Base-by-base conservation (phyloP, 495 filamentous ascomycete genomes). In the Neurospora sp. region DNA sequence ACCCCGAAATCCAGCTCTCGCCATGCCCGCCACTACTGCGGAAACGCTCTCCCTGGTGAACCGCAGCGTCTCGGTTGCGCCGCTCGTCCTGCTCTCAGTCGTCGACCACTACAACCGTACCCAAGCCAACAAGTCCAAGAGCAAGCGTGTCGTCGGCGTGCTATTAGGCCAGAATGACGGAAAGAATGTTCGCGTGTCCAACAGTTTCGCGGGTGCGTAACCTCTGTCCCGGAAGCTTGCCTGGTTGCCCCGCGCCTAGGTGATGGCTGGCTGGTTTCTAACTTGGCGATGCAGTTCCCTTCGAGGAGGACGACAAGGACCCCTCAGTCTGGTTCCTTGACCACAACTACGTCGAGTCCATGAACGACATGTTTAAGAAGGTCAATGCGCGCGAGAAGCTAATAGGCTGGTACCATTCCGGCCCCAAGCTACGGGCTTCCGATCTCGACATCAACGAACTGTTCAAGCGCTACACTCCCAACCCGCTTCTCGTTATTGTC, bases 321-420 rank as follows among this genome's bases (percentile, higher is more conserved):
- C 95, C 96, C 9, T 96, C 94, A 27, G 96, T 99, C 75, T 99
- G 96, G 96, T 99, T 99, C 82, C 86, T 99, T 71, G 96, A 99
- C 77, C 96, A 99, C 88, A 98, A 99, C 87, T 99, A 97, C 79
- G 92, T 99, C 82, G 96, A 99, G 83, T 93, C 91, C 75, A 99
- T 99, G 96, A 96, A 94, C 87, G 96, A 99, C 83, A 99, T 99
- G 96, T 99, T 99, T 87, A 99, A 99, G 88, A 98, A 98, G 84
- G 94, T 99, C 86, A 99, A 99, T 86, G 96, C 96, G 72, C 87
- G 94, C 71, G 96, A 99, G 85, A 99, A 99, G 90, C 88, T 99
- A 79, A 94, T 99, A 85, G 96, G 96, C 82, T 99, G 96, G 96
- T 99, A 99, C 83, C 96, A 99, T 82, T 97, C 96, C 10, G 96